phyloP scores from a whole-genome alignment of 2,329 filamentous ascomycete genomes.

The Alternaria ethzedia region DNA sequence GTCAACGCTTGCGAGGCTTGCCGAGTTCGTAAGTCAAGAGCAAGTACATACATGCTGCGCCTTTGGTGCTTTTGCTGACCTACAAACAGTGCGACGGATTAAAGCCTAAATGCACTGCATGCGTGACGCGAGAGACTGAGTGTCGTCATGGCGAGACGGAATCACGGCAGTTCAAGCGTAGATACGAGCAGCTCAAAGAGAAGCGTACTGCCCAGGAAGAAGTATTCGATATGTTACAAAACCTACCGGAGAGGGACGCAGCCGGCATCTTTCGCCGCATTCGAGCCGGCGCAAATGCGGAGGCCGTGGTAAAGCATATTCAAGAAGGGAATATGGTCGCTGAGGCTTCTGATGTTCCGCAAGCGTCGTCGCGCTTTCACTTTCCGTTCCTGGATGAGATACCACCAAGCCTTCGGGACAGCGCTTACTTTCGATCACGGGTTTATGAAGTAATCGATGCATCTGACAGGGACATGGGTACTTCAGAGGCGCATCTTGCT shows the following conservation, averaged over 20 bases:
- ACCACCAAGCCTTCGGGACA: constrained; percentile 9
- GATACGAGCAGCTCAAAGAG: constrained; percentile 10
- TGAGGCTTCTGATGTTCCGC: constrained; percentile 16
- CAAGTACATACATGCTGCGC: background rate
- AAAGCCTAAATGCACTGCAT: constrained; percentile 13
- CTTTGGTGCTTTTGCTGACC: background rate
- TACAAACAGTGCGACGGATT: constrained; percentile 12
- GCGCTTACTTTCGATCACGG: constrained; percentile 13
- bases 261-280: constrained; percentile 17
- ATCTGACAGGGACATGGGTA: background rate
- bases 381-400: constrained; percentile 19
- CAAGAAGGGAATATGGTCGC: constrained; percentile 16
- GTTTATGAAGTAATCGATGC: constrained; percentile 13
- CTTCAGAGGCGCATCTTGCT: background rate
- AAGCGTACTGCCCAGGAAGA: constrained; percentile 15
- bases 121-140: constrained; percentile 2
- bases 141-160: constrained; percentile 12
- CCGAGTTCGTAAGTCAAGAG: constrained; percentile 17
- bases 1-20: constrained; percentile 15
- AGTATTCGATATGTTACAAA: constrained; percentile 14
- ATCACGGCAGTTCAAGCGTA: constrained; percentile 11
- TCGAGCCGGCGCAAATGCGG: constrained; percentile 18
- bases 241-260: constrained; percentile 17
- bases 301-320: constrained; percentile 16
- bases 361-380: constrained; percentile 19